Percentiles rank a stretch among this genome's conserved stretches.
Conservation (phyloP, 1,284 basidiomycete genomes). For the Apiotrichum gracile region DNA sequence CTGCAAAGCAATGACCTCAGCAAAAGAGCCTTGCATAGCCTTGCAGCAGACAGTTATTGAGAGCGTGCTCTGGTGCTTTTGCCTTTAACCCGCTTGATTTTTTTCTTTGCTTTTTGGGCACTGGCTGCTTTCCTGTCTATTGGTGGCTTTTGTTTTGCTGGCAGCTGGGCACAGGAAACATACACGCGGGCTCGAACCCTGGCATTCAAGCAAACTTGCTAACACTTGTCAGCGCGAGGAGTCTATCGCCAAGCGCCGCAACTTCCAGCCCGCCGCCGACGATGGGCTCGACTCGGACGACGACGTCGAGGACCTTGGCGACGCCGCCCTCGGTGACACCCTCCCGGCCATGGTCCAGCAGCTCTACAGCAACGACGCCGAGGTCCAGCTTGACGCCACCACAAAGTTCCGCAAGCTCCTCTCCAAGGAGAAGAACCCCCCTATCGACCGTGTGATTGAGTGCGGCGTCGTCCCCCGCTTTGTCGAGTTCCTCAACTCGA, state of each 20-base stretch:
- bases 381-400: slow-evolving; percentile 89
- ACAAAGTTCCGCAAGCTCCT: slow-evolving; percentile 94
- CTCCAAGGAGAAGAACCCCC: slow-evolving; percentile 99
- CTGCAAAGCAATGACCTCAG: too few species aligned
- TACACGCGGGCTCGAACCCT: neutral
- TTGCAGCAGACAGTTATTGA: too few species aligned
- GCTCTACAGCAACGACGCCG: slow-evolving; percentile 85
- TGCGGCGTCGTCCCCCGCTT: slow-evolving; percentile 97
- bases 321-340: slow-evolving; percentile 50
- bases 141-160: too few species aligned
- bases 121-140: neutral
- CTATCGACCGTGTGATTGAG: slow-evolving; percentile 98
- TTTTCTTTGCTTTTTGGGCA: neutral
- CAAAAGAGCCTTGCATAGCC: too few species aligned
- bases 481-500: slow-evolving; percentile 83
- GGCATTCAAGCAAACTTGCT: neutral
- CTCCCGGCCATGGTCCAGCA: slow-evolving; percentile 73
- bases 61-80: too few species aligned
- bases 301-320: slow-evolving; percentile 57
- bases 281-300: slow-evolving; percentile 70
- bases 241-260: slow-evolving; percentile 91
- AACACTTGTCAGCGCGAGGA: slow-evolving; percentile 62
- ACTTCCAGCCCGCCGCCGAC: slow-evolving; percentile 68
- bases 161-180: neutral
- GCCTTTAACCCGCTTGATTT: neutral